A percentile compares a stretch with the other conserved stretches of the same genome.
These are phyloP conservation scores for Penicillium verhagenii DNA, from an alignment of 495 filamentous ascomycete genomes.

Conservation along the genomic window DNA sequence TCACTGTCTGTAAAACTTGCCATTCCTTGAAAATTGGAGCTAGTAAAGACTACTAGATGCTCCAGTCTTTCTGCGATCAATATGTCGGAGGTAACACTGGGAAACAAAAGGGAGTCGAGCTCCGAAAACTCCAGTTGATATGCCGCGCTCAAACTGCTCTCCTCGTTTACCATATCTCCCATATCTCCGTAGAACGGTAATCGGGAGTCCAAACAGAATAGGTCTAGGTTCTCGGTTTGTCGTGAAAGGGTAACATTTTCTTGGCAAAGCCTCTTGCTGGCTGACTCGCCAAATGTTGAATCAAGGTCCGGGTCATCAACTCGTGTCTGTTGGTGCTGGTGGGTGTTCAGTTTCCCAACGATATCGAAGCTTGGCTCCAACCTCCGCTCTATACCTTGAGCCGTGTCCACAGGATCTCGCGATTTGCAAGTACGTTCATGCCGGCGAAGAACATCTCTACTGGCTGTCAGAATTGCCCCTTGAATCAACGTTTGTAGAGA, in stretches of 20 bases:
- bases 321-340: not conserved
- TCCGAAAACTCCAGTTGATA: conserved; percentile 17
- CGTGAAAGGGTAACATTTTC: not conserved
- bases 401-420: not conserved
- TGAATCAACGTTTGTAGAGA: not conserved
- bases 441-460: conserved; percentile 25
- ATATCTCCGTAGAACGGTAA: no score
- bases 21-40: conserved; percentile 23
- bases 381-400: not conserved
- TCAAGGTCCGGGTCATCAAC: not conserved
- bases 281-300: not conserved
- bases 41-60: conserved; percentile 28
- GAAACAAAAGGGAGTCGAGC: conserved; percentile 21
- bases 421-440: conserved; percentile 29
- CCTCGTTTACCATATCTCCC: not conserved
- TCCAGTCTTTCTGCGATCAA: conserved; percentile 21
- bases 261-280: not conserved
- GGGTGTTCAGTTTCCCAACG: no score
- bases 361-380: not conserved
- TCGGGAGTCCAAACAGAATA: not conserved
- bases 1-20: conserved; percentile 21
- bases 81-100: conserved; percentile 11
- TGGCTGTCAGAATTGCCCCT: not conserved
- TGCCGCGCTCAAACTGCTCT: not conserved
- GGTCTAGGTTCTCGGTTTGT: not conserved